phyloP scores from a whole-genome alignment of 2,329 filamentous ascomycete genomes.

The Penicillium thymicola region DNA sequence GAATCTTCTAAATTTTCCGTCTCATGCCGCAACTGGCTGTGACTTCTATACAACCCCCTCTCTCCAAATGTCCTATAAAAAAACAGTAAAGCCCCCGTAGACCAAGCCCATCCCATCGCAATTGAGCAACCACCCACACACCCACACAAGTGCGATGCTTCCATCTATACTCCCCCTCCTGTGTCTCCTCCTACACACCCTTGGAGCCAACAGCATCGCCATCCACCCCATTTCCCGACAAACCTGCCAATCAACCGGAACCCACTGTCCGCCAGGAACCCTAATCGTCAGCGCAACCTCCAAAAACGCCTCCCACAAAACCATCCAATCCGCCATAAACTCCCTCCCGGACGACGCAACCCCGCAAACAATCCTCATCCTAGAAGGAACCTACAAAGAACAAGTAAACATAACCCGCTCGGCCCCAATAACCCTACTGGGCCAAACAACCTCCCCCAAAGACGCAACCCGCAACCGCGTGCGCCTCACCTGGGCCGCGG shows the following conservation, averaged over 20 bases:
- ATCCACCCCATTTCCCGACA: conserved; percentile 11
- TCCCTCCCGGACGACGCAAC: conserved; percentile 47
- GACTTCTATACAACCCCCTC: background rate
- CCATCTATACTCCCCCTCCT: background rate
- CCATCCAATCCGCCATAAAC: conserved; percentile 49
- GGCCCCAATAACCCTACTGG: conserved; percentile 60
- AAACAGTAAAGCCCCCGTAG: background rate
- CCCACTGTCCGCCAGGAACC: conserved; percentile 28
- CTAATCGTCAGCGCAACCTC: conserved; percentile 28
- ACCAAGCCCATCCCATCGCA: background rate
- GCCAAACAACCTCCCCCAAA: conserved; percentile 51
- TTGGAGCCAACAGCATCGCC: conserved; percentile 4
- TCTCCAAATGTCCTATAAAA: background rate
- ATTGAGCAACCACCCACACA: background rate
- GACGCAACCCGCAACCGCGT: conserved; percentile 51
- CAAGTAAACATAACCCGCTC: conserved; percentile 63
- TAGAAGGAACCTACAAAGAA: conserved; percentile 59
- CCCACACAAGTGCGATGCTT: background rate
- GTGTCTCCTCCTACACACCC: background rate
- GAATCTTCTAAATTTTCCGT: conserved; percentile 1
- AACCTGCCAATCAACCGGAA: conserved; percentile 25
- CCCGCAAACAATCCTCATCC: conserved; percentile 57
- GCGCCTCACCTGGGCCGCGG: conserved; percentile 57
- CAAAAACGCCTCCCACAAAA: conserved; percentile 28
- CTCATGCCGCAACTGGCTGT: background rate